Conservation (phyloP, 805 yeast genomes). For the Candida dendrica region DNA sequence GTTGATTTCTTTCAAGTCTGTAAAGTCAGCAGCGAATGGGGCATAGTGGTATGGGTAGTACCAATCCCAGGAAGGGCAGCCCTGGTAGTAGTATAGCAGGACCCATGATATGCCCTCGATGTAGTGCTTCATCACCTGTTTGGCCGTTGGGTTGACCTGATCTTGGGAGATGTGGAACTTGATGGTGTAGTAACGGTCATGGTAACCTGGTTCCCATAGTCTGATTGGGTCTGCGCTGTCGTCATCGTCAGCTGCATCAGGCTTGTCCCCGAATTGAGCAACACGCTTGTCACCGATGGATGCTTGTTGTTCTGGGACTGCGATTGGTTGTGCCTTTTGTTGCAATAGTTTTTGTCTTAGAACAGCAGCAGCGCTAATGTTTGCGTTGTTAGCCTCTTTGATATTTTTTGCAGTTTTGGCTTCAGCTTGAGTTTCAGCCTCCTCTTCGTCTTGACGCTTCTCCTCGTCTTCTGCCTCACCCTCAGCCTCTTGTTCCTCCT, state of each 20-base stretch:
- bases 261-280: conserved; percentile 8
- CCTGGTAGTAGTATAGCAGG: conserved; percentile 86
- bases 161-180: conserved; percentile 59
- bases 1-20: conserved; percentile 39
- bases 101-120: conserved; percentile 98
- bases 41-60: conserved; percentile 96
- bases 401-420: conserved; percentile 11
- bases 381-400: conserved; percentile 28
- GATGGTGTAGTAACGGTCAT: conserved; percentile 66
- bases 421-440: conserved; percentile 5
- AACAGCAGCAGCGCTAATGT: conserved; percentile 40
- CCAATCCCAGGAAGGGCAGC: conserved; percentile 99
- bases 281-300: conserved; percentile 16
- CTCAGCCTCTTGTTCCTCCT: conserved; percentile 21
- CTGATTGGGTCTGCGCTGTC: conserved; percentile 36
- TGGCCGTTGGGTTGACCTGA: conserved; percentile 46
- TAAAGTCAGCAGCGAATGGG: conserved; percentile 90
- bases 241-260: conserved; percentile 10
- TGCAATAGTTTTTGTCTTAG: conserved; percentile 27
- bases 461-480: conserved; percentile 18
- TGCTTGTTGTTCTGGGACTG: conserved; percentile 7
- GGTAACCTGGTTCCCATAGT: conserved; percentile 84
- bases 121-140: conserved; percentile 61
- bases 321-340: conserved; percentile 7
- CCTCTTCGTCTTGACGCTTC: neutral